phyloP scores from a whole-genome alignment of 495 filamentous ascomycete genomes.

The Margaritispora aquatica region DNA sequence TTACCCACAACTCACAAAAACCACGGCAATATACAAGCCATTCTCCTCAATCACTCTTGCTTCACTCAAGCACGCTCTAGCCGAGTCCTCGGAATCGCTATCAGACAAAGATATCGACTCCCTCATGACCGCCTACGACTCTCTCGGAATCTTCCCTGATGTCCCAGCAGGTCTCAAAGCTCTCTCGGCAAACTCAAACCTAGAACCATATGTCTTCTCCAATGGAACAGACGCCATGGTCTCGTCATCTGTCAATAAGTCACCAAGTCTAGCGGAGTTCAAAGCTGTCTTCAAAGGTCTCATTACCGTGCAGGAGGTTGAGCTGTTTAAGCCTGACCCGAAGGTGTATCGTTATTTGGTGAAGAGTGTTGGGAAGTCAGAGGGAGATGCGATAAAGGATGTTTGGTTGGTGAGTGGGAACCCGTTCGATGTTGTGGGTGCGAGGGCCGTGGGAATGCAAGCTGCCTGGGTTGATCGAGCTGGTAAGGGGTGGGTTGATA shows the following conservation, averaged over 20 bases:
- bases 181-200: slow-evolving; percentile 29
- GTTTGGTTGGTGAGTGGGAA: slow-evolving; percentile 75
- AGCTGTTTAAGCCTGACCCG: slow-evolving; percentile 64
- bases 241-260: slow-evolving; percentile 48
- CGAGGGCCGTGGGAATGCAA: slow-evolving; percentile 45
- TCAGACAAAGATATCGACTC: slow-evolving; percentile 30
- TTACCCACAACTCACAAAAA: slow-evolving; percentile 10
- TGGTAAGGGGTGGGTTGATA: slow-evolving; percentile 43
- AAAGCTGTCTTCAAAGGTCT: slow-evolving; percentile 44
- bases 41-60: slow-evolving; percentile 61
- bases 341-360: slow-evolving; percentile 57
- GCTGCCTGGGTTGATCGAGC: slow-evolving; percentile 47
- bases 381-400: slow-evolving; percentile 31
- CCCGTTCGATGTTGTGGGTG: slow-evolving; percentile 72
- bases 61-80: slow-evolving; percentile 57
- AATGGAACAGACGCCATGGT: slow-evolving; percentile 68
- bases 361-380: slow-evolving; percentile 36
- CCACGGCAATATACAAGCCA: slow-evolving; percentile 50
- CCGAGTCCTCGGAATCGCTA: slow-evolving; percentile 45
- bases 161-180: slow-evolving; percentile 45
- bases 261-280: slow-evolving; percentile 44
- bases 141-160: slow-evolving; percentile 64
- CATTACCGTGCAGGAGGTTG: slow-evolving; percentile 54
- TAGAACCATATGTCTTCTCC: slow-evolving; percentile 63
- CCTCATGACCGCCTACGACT: slow-evolving; percentile 63